Base-by-base conservation (phyloP, 371 early-diverging fungal species). In the Saksenaea vasiformis region DNA sequence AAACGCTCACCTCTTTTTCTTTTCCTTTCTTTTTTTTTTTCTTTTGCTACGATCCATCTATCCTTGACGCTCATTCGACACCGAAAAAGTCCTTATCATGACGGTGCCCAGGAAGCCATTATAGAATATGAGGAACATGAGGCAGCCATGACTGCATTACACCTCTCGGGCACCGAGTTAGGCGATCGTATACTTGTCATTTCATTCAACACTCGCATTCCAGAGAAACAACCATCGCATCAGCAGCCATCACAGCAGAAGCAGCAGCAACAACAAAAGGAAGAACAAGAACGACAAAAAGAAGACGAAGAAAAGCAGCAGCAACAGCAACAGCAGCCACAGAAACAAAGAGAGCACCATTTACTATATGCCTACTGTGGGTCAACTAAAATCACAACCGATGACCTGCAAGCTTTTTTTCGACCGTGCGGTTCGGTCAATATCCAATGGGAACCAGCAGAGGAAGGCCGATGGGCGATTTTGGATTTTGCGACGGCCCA, bases 261-360 rank as follows among this genome's bases (percentile, higher is more conserved):
- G 7, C 31, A 31, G 7, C 31, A 31, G 7, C 31, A 31, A 31
- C 31, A 31, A 7, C 31, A 31, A 31, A 2, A 31, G 7, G 4
- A 31, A 31, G 4, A 31, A 31, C 31, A 31, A 31, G 4, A 31
- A 31, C 31, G 7, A 31, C 4, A 31, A 31, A 2, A 31, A 31
- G 4, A 31, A 31, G 31, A 31, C 2, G 4, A 31, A 31, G 4
- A 31, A 31, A 2, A 31, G 31, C 31, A 31, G 31, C 31, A 31
- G 31, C 31, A 31, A 7, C 31, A 31, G 31, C 31, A 31, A 7
- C 31, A 31, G 31, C 31, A 2, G 82, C 87, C 1, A 47, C 19
- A 87, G 89, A 26, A 88, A 87, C 61, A 89, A 87, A 35, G 78
- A 88, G 9, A 82, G 89, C n/a, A 89, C 89, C 1, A 71, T 90